Conservation (phyloP, 768 basidiomycete genomes). For the Pleurotus citrinopileatus region DNA sequence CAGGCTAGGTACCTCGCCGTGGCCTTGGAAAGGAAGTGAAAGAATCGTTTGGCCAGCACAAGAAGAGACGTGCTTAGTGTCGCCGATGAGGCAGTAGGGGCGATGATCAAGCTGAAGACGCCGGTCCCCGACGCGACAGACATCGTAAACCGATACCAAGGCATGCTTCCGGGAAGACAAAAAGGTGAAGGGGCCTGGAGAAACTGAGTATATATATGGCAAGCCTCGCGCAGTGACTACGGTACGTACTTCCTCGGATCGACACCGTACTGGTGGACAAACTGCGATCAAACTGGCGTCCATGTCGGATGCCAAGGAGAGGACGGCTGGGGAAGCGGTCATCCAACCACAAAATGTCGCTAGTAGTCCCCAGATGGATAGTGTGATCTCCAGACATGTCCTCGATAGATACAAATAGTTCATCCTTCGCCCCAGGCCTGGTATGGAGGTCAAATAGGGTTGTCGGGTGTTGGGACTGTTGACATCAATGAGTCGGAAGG, state of each 20-base stretch:
- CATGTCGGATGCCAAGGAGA: slow-evolving; percentile 59
- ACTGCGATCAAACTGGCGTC: slow-evolving; percentile 57
- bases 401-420: slow-evolving; percentile 56
- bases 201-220: background rate
- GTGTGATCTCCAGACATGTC: slow-evolving; percentile 38
- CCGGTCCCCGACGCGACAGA: slow-evolving; percentile 36
- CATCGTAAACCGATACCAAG: slow-evolving; percentile 64
- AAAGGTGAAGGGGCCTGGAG: slow-evolving; percentile 47
- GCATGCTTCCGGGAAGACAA: slow-evolving; percentile 59
- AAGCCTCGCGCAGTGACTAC: background rate
- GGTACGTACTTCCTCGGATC: slow-evolving; percentile 13
- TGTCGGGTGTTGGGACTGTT: slow-evolving; percentile 26
- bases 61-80: slow-evolving; percentile 18
- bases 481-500: slow-evolving; percentile 2
- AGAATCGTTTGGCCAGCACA: slow-evolving; percentile 32
- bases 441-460: slow-evolving; percentile 33
- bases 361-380: slow-evolving; percentile 57
- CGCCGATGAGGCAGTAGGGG: slow-evolving; percentile 43
- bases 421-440: slow-evolving; percentile 28
- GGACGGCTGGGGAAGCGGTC: slow-evolving; percentile 54
- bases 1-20: slow-evolving; percentile 27
- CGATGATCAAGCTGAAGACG: slow-evolving; percentile 41
- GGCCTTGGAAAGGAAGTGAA: slow-evolving; percentile 23
- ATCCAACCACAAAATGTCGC: slow-evolving; percentile 70
- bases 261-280: slow-evolving; percentile 41